phyloP scores from a whole-genome alignment of 805 yeast species.

The Jamesozyma hellenica region DNA sequence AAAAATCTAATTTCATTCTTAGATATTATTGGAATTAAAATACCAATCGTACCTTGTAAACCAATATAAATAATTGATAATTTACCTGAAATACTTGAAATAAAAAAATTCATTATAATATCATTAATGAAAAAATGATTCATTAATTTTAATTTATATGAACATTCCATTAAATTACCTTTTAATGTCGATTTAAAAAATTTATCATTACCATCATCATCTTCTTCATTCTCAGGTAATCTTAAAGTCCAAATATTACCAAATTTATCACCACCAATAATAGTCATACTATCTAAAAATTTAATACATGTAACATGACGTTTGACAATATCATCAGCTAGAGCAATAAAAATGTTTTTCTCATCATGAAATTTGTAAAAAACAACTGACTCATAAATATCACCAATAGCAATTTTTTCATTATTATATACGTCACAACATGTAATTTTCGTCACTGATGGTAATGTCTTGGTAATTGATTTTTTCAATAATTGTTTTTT shows the following conservation, averaged over 20 bases:
- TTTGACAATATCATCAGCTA: constrained; percentile 60
- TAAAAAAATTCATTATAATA: constrained; percentile 50
- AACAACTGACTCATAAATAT: constrained; percentile 55
- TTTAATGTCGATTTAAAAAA: constrained; percentile 1
- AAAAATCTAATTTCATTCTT: constrained; percentile 53
- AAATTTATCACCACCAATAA: constrained; percentile 77
- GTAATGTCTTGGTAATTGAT: constrained; percentile 37
- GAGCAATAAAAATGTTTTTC: constrained; percentile 43
- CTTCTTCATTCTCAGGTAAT: constrained; percentile 38
- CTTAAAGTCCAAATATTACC: constrained; percentile 70
- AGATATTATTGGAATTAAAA: constrained; percentile 56
- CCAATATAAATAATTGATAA: constrained; percentile 65
- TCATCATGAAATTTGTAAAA: constrained; percentile 42
- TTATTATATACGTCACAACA: constrained; percentile 44
- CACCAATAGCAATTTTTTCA: constrained; percentile 58
- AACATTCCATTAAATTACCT: constrained; percentile 26
- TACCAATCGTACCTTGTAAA: constrained; percentile 72
- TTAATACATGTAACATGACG: constrained; percentile 55
- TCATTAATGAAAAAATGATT: constrained; percentile 64
- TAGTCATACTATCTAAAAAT: constrained; percentile 64
- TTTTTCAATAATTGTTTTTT: constrained; percentile 68
- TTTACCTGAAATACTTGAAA: constrained; percentile 36
- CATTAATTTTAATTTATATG: constrained; percentile 39
- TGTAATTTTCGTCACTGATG: constrained; percentile 40
- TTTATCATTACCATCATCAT: not conserved